Evolutionary conservation across 2,329 filamentous ascomycete species (phyloP), one percentile per base, ranked within the genome.

Genomic region (Claviceps sp.): DNA sequence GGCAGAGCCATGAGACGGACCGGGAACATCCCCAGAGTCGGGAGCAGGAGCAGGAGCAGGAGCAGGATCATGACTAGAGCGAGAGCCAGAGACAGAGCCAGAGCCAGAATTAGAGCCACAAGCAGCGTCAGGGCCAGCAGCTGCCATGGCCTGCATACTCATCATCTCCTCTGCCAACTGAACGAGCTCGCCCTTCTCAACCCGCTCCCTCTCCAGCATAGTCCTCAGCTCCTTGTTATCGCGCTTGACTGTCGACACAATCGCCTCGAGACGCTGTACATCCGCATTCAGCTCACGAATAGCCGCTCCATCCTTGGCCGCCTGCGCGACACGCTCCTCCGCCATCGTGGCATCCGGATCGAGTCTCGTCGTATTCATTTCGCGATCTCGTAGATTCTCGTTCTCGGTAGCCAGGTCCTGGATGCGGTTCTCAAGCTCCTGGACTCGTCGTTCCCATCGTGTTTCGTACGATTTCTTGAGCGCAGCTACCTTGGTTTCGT

Each of bases 401-500:
- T 93, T 89, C 61, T 94, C 87, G 49, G 80, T 78, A 50, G 72
- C 70, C 11, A 91, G 75, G 44, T 85, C 79, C 46, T 82, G 81
- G 44, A 95, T 74, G 56, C 81, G 82, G 17, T 67, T 65, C 67
- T 95, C 87, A 2, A 95, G 78, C 60, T 91, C 87, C 51, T 80
- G 80, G 52, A 91, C 80, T 62, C 85, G 87, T 75, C 94, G 94
- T 68, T 95, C 89, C 80, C 89, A 93, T 51, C 91, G 83, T 47
- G 80, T 79, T 66, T 96, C 89, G 70, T 97, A 85, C 56, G 79
- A 84, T 69, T 84, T 84, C 71, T 85, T 97, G 57, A 98, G 75
- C 4, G 90, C 91, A 1, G 87, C 80, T 45, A 97, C 91, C 73
- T 98, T 98, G 56, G 84, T 88, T 72, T 97, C 91, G 66, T 98